phyloP scores from a whole-genome alignment of 192 early-diverging fungal genomes.

The Funneliformis mosseae region DNA sequence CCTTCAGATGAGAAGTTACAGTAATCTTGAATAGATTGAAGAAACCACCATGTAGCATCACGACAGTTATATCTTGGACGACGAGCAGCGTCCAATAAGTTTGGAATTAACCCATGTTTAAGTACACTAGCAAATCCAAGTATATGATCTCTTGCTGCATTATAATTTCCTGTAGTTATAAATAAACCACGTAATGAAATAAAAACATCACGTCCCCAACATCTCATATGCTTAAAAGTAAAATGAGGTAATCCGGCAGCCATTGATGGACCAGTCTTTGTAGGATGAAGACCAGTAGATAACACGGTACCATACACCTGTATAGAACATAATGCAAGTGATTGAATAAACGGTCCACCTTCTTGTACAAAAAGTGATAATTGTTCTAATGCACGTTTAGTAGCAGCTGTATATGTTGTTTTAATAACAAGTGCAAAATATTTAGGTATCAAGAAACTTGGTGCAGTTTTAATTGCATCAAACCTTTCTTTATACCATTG shows the following conservation, averaged over 20 bases:
- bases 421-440: constrained; percentile 89
- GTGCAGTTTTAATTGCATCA: constrained; percentile 66
- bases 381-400: constrained; percentile 60
- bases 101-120: constrained; percentile 95
- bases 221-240: constrained; percentile 87
- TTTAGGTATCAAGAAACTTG: constrained; percentile 87
- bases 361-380: constrained; percentile 60
- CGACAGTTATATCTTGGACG: constrained; percentile 92
- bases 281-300: constrained; percentile 82
- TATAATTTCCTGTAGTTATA: constrained; percentile 78
- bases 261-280: constrained; percentile 58
- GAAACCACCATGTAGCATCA: constrained; percentile 96
- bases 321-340: constrained; percentile 76
- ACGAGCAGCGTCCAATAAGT: constrained; percentile 86
- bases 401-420: constrained; percentile 75
- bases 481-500: constrained; percentile 83
- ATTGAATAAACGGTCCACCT: constrained; percentile 67
- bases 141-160: constrained; percentile 83
- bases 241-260: constrained; percentile 98
- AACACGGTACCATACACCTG: constrained; percentile 83
- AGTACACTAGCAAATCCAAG: constrained; percentile 90
- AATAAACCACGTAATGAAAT: constrained; percentile 87
- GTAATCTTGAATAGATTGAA: constrained; percentile 89
- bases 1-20: constrained; percentile 78
- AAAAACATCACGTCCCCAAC: constrained; percentile 99